Conservation (phyloP, 176 grass and related monocot genomes). For the Stipa capillata region DNA sequence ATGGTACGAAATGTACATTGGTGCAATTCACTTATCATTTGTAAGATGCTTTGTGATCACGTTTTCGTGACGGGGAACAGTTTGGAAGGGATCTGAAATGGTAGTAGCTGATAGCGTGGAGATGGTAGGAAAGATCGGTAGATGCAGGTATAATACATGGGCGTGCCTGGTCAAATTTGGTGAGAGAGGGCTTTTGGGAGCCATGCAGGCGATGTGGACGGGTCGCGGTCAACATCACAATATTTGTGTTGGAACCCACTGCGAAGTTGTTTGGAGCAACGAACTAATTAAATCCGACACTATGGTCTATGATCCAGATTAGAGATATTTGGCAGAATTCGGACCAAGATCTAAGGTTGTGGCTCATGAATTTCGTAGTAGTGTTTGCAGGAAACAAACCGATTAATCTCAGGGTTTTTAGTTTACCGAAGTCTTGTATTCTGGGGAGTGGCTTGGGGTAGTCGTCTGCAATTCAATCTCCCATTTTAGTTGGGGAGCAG, state of each 20-base stretch:
- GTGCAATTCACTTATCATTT: background rate
- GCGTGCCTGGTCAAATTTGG: slow-evolving; percentile 1
- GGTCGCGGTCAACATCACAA: slow-evolving; percentile 27
- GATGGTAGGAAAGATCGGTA: background rate
- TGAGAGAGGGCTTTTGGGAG: background rate
- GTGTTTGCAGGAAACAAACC: background rate
- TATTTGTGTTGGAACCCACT: slow-evolving; percentile 17
- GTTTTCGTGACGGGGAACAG: background rate
- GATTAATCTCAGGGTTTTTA: background rate
- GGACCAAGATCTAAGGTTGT: background rate
- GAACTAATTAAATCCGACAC: too few species aligned
- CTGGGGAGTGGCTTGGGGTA: background rate
- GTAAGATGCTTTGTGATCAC: background rate
- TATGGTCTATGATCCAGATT: too few species aligned
- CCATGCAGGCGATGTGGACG: slow-evolving; percentile 22
- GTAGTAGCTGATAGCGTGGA: background rate
- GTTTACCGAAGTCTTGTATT: background rate
- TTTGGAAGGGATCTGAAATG: background rate
- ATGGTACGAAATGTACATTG: background rate
- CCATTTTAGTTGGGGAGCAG: too few species aligned
- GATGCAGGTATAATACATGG: background rate
- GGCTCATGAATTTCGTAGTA: background rate
- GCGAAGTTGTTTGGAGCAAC: background rate
- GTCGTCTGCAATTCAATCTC: background rate
- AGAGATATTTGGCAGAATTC: background rate